Base-by-base conservation (phyloP, 2,329 filamentous ascomycete genomes). In the Knufia fluminis region DNA sequence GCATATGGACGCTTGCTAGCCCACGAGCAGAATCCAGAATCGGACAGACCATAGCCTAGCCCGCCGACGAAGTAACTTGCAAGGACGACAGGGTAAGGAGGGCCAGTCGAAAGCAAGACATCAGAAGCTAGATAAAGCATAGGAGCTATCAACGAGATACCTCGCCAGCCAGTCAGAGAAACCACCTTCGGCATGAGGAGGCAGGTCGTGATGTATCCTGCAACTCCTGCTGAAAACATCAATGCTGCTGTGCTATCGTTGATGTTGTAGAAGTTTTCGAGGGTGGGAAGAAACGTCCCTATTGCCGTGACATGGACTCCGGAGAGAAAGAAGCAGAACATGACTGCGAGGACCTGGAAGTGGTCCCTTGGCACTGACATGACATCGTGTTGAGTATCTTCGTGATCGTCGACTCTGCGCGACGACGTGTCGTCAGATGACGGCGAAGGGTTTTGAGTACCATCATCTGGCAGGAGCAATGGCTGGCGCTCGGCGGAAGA, bases 1-100 rank as follows among this genome's bases (percentile, higher is more conserved):
- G 67, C 65, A 14, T 62, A 64, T 2, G 62, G 55, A 59, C 71
- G 61, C 2, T 57, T 64, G 0, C 64, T 70, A 0, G 68, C 69
- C 70, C 70, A 73, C 1, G 71, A 68, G 46, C 68, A 72, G 64
- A 68, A 72, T 9, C 67, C 66, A 1, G 65, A 69, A 54, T 74
- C 71, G 0, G 72, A 48, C 1, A 73, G 52, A 0, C 69, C 71
- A 0, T 59, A 64, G 0, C 71, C 71, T 6, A 71, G 52, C 0
- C 63, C 66, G 1, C 64, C 62, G 0, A 65, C 41, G 1, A 60
- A 60, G 36, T 66, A 62, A 0, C 60, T 63, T 2, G 59, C 43
- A 4, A 71, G 47, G 1, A 69, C 51, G 0, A 65, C 22, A 1
- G 54, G 54, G 48, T 70, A 71, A 0, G 59, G 58, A 12, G 61